Evolutionary conservation across 495 filamentous ascomycete species (phyloP), one percentile per base, ranked within the genome.

Genomic region (Sabuloglossum arenarium): DNA sequence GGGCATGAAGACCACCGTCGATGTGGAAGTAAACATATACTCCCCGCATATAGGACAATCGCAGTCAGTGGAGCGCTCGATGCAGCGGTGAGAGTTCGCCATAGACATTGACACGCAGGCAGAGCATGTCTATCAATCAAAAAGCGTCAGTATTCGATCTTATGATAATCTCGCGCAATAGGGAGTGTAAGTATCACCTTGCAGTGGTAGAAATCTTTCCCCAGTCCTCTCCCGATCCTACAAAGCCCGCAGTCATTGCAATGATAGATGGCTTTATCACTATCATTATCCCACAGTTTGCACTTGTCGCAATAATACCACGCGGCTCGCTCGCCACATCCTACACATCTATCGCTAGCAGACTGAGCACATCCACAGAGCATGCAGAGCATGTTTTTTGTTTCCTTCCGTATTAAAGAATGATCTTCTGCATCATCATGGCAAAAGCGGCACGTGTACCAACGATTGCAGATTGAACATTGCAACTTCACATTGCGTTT

Each of bases 41-140:
- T 94, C 88, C 25, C 86, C 86, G 65, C 91, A 99, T 58, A 99
- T 96, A n/a, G 91, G 91, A 65, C 91, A 99, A 64, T 96, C 84
- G 66, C 88, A 94, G 65, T 99, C 88, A 5, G 84, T 94, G 12
- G 88, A 87, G 25, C 88, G 77, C 68, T 97, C 93, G 60, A 97
- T 87, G 65, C 91, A 99, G 59, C 84, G 85, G 70, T 99, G 91
- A n/a, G 78, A 81, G 23, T 76, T 75, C 59, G 82, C 79, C 51
- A 83, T 81, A 1, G 79, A 74, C 63, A 94, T 93, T 8, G 85
- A 79, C 68, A 97, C 85, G 69, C 91, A 99, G 34, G 93, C 85
- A 60, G 81, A 79, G 69, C 87, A 94, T 66, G 82, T 91, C 86
- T 91, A 61, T 62, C 21, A 45, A 6, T 3, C 10, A 1, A 62